A percentile compares a stretch with the other conserved stretches of the same genome.
Evolutionary conservation across 78 protist genomes (phyloP).

Genomic region (Guillardia theta): DNA sequence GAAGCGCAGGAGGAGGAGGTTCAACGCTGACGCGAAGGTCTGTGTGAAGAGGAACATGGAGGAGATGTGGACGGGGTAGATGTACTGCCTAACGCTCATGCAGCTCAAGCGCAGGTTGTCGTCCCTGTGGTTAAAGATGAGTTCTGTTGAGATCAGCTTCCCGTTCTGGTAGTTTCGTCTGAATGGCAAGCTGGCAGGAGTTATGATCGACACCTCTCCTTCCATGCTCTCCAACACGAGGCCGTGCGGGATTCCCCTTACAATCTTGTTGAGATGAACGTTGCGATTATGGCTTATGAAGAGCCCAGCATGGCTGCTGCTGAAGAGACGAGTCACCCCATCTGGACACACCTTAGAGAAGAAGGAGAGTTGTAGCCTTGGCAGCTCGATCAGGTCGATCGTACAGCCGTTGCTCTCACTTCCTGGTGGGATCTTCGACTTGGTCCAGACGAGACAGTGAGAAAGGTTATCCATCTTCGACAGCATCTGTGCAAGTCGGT

Average conservation of each 20-base stretch:
- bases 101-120: background rate
- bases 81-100: background rate
- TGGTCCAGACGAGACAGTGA: conserved; percentile 38
- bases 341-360: background rate
- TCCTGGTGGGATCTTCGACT: background rate
- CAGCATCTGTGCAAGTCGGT: background rate
- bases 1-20: conserved; percentile 59
- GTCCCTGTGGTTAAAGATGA: background rate
- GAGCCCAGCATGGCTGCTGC: background rate
- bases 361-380: conserved; percentile 57
- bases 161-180: background rate
- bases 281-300: background rate
- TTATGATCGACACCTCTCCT: background rate
- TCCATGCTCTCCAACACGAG: conserved; percentile 8
- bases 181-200: background rate
- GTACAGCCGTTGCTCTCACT: background rate
- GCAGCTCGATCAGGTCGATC: conserved; percentile 55
- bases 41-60: conserved; percentile 46
- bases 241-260: background rate
- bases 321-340: background rate
- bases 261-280: background rate
- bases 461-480: background rate
- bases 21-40: conserved; percentile 59
- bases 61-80: conserved; percentile 57
- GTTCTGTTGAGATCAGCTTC: background rate